Evolutionary conservation across 495 filamentous ascomycete species (phyloP), one percentile per base, ranked within the genome.

Genomic region (Cairneyella variabilis): DNA sequence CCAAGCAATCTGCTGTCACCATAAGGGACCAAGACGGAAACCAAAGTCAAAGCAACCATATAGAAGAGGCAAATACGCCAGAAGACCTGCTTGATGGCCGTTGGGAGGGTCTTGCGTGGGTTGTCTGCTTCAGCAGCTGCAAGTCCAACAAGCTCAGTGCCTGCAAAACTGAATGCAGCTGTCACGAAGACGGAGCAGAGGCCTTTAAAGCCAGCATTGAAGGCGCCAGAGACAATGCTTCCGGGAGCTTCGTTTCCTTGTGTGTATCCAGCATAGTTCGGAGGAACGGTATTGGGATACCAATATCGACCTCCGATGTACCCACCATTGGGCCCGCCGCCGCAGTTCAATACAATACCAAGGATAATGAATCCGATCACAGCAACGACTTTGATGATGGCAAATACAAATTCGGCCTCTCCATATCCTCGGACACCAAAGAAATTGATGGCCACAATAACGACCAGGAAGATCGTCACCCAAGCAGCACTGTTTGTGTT

Each of bases 41-140:
- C 66, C 43, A 85, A 67, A 61, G 82, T 75, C 3, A 92, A 74
- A 8, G 85, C 82, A 50, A 90, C 83, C 21, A 92, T 71, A 68
- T 93, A 93, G 70, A 93, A 92, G 56, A 95, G 77, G 23, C 82
- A 82, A 66, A 96, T 96, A 64, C 90, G 85, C 90, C 90, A 96
- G 69, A 96, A 96, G 28, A 96, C 90, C 69, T 96, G 90, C 66
- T 93, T 95, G 61, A 91, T 83, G 42, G 90, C 90, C 0, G 85
- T 86, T 0, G 90, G 90, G 4, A 96, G 80, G 17, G 86, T 87
- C 62, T 92, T 93, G 57, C 89, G 83, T n/a, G 90, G 90, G 65
- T 95, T 96, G 3, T 80, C 81, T 1, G 90, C 89, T 65, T 96
- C 90, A 40, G 90, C 90, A 28, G 90, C 90, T 21, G 90, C 90